These are phyloP conservation scores for Kodamaea kaohsiungensis DNA, from an alignment of 805 yeast species.

Conservation along the genomic window DNA sequence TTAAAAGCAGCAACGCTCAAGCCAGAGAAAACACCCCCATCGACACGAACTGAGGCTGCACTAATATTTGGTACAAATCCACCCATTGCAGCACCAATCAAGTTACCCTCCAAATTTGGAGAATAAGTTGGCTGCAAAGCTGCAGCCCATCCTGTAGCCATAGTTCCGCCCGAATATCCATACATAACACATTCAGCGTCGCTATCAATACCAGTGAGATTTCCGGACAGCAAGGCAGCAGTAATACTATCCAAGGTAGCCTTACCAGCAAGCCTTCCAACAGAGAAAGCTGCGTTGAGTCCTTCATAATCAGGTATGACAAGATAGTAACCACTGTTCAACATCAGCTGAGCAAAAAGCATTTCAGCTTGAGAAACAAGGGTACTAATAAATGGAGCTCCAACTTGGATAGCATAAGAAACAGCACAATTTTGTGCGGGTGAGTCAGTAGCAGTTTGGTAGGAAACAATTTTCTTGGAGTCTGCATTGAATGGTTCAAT, in stretches of 20 bases:
- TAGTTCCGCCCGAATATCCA: slow-evolving; percentile 29
- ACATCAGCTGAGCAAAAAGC: slow-evolving; percentile 14
- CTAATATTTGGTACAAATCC: slow-evolving; percentile 37
- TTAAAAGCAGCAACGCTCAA: slow-evolving; percentile 27
- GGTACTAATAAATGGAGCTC: slow-evolving; percentile 6
- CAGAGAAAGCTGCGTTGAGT: slow-evolving; percentile 20
- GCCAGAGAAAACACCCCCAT: slow-evolving; percentile 30
- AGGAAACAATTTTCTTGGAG: slow-evolving; percentile 25
- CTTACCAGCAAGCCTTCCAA: slow-evolving; percentile 20
- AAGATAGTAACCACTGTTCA: slow-evolving; percentile 21
- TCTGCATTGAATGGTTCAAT: slow-evolving; percentile 32
- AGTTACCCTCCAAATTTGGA: slow-evolving; percentile 17
- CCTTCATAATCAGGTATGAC: slow-evolving; percentile 24
- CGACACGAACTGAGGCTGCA: slow-evolving; percentile 24
- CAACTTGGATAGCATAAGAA: slow-evolving; percentile 22
- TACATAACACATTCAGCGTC: slow-evolving; percentile 19
- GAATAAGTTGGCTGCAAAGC: slow-evolving; percentile 25
- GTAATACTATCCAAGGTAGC: slow-evolving; percentile 21
- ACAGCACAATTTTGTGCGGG: slow-evolving; percentile 28
- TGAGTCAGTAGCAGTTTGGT: slow-evolving; percentile 32
- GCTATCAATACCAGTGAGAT: slow-evolving; percentile 18
- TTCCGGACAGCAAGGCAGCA: slow-evolving; percentile 17
- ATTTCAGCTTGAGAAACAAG: slow-evolving; percentile 15
- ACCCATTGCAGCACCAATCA: slow-evolving; percentile 35
- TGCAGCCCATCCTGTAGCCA: slow-evolving; percentile 27